phyloP scores from a whole-genome alignment of 129 eudicot genomes.

The Solidago caesia region DNA sequence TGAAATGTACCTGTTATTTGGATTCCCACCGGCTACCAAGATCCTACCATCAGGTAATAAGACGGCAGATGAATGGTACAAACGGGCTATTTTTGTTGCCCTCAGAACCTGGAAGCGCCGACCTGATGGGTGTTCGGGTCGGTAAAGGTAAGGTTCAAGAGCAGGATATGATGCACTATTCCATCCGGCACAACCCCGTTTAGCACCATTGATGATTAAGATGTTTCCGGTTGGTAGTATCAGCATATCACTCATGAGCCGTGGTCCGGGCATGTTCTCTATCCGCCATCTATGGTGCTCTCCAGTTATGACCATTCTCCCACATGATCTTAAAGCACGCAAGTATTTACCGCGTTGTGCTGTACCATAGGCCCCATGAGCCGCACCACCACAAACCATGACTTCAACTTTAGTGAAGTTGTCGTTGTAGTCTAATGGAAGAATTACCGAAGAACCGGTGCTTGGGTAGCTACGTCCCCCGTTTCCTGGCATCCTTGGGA shows the following conservation, averaged over 20 bases:
- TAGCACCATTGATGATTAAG: constrained; percentile 62
- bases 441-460: constrained; percentile 64
- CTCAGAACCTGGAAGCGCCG: constrained; percentile 37
- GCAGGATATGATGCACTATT: constrained; percentile 43
- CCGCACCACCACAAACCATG: constrained; percentile 76
- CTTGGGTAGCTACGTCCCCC: constrained; percentile 68
- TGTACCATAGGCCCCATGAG: constrained; percentile 39
- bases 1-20: constrained; percentile 38
- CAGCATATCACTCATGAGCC: constrained; percentile 68
- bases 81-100: constrained; percentile 46
- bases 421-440: constrained; percentile 47
- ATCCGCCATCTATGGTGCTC: constrained; percentile 50
- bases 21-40: constrained; percentile 72
- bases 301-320: constrained; percentile 70
- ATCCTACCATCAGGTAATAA: constrained; percentile 61
- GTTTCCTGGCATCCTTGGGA: constrained; percentile 51
- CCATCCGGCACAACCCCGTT: constrained; percentile 60
- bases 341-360: constrained; percentile 34
- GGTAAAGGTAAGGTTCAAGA: constrained; percentile 55
- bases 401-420: constrained; percentile 54
- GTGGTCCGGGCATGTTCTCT: constrained; percentile 67
- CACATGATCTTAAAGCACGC: constrained; percentile 50
- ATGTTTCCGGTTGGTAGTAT: constrained; percentile 62
- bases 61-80: constrained; percentile 74
- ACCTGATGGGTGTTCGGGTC: constrained; percentile 31